phyloP scores from a whole-genome alignment of 495 filamentous ascomycete genomes.

The Penicillium manginii region DNA sequence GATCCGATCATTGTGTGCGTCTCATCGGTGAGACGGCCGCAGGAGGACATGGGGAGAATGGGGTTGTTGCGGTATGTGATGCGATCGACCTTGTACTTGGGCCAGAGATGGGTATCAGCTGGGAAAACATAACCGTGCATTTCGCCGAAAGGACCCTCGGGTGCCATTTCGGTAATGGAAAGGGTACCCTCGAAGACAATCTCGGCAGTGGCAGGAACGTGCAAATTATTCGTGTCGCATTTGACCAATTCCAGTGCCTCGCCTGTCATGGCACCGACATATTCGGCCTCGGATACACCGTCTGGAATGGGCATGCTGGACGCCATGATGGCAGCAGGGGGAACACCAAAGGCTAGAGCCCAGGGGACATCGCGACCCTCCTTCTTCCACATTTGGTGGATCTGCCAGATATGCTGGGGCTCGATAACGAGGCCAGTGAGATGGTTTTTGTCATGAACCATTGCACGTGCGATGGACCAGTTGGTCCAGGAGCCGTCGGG shows the following conservation, averaged over 20 bases:
- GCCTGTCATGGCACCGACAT: constrained; percentile 43
- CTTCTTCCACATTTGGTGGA: constrained; percentile 43
- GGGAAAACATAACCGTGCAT: constrained; percentile 45
- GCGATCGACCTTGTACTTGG: constrained; percentile 40
- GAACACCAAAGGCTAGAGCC: constrained; percentile 43
- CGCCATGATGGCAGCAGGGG: constrained; percentile 45
- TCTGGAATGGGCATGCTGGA: constrained; percentile 45
- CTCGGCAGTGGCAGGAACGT: constrained; percentile 43
- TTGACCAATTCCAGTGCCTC: constrained; percentile 42
- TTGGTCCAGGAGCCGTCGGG: constrained; percentile 46
- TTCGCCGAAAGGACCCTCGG: constrained; percentile 45
- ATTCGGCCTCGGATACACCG: constrained; percentile 38
- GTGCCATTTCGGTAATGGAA: constrained; percentile 35
- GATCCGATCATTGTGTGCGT: constrained; percentile 46
- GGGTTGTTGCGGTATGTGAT: constrained; percentile 46
- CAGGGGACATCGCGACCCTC: constrained; percentile 40
- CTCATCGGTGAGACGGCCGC: constrained; percentile 41
- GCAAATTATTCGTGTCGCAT: constrained; percentile 45
- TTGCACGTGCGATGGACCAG: constrained; percentile 48
- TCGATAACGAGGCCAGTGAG: constrained; percentile 35
- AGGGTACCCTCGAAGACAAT: constrained; percentile 46
- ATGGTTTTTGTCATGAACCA: constrained; percentile 39
- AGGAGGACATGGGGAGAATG: constrained; percentile 41
- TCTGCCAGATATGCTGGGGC: constrained; percentile 40
- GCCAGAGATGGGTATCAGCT: constrained; percentile 29